Conservation (phyloP, 73 alveolate genomes). For the Effrenium voratum region DNA sequence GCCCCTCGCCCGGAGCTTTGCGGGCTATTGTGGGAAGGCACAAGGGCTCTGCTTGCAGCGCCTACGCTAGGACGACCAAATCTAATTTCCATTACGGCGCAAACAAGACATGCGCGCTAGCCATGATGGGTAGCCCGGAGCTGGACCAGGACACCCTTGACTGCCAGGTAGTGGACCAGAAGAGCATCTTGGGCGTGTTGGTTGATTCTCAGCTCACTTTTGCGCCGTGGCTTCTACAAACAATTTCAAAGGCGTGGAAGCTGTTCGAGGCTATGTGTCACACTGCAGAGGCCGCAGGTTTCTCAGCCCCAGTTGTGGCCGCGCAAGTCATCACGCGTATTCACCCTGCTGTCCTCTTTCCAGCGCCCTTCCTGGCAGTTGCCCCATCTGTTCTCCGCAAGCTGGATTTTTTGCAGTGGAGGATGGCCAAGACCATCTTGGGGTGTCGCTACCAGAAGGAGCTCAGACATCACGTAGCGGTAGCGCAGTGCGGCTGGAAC, state of each 20-base stretch:
- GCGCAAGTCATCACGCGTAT: not conserved
- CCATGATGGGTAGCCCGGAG: not conserved
- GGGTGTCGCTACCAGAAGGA: not conserved
- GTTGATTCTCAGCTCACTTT: not conserved
- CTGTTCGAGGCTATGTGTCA: not conserved
- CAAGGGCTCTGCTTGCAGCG: not conserved
- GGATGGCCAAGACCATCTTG: not conserved
- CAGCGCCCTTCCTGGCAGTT: not conserved
- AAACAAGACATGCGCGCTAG: not conserved
- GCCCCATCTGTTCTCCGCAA: not conserved
- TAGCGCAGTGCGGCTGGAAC: not conserved
- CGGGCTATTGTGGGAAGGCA: not conserved
- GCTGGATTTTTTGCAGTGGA: not conserved
- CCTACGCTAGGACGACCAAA: not conserved
- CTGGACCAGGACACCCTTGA: not conserved
- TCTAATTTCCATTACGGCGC: not conserved
- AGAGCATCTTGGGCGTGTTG: not conserved
- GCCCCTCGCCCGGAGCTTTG: not conserved
- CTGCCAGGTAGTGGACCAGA: not conserved
- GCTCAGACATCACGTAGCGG: not conserved
- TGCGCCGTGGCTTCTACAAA: not conserved
- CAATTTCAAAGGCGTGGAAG: not conserved
- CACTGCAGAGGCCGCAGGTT: not conserved
- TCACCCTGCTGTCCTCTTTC: not conserved
- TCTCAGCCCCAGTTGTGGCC: not conserved